Conservation (phyloP, 2,329 filamentous ascomycete species). For the Ceratocystis alfenasii region DNA sequence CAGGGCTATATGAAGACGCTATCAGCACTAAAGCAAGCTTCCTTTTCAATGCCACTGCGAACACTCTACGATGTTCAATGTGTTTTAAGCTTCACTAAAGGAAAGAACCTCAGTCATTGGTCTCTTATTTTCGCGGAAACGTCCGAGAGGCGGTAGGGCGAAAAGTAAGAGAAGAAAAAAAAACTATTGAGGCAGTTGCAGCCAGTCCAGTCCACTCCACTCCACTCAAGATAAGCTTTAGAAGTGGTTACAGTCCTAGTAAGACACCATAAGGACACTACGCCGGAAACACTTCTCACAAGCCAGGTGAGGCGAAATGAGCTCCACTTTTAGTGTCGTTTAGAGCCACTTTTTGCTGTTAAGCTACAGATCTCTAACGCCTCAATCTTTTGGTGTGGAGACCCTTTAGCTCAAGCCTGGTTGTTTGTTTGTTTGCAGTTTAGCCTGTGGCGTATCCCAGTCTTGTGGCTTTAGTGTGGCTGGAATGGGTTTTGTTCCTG, state of each 20-base stretch:
- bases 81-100: background rate
- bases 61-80: background rate
- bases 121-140: no score
- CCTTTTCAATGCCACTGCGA: background rate
- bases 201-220: background rate
- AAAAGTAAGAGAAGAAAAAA: background rate
- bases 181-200: background rate
- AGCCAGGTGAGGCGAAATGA: background rate
- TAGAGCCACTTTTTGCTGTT: conserved; percentile 3
- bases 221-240: background rate
- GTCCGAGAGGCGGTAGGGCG: no score
- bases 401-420: background rate
- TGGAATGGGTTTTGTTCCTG: background rate
- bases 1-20: background rate
- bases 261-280: background rate
- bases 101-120: background rate
- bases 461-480: background rate
- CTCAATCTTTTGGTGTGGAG: background rate
- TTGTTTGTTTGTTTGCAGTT: background rate
- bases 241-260: background rate
- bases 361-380: background rate
- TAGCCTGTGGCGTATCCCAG: background rate
- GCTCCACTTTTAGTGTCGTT: conserved; percentile 1
- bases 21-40: background rate
- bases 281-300: background rate